phyloP scores from a whole-genome alignment of 331 rosid genomes.

The Telfairia occidentalis region DNA sequence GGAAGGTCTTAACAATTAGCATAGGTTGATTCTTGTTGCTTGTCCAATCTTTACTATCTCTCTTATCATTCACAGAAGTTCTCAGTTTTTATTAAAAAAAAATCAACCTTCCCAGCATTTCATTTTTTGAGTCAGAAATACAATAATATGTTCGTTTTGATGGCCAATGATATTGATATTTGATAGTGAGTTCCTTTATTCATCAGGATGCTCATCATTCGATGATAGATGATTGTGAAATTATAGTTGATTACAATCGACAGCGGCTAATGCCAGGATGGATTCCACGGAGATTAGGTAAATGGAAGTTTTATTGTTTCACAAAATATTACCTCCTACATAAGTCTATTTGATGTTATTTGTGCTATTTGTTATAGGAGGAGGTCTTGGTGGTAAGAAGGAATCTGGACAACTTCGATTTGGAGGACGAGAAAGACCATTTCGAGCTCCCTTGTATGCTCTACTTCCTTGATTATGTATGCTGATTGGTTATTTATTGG shows the following conservation, averaged over 20 bases:
- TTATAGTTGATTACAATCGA: conserved; percentile 75
- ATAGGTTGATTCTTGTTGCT: background rate
- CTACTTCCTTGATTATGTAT: background rate
- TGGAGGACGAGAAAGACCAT: conserved; percentile 94
- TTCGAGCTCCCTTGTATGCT: conserved; percentile 78
- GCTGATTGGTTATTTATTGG: conserved; percentile 8
- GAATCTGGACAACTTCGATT: conserved; percentile 97
- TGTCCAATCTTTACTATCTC: background rate
- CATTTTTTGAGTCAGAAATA: background rate
- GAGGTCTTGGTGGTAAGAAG: conserved; percentile 91
- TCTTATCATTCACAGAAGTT: background rate
- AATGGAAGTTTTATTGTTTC: conserved; percentile 23
- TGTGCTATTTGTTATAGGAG: conserved; percentile 38
- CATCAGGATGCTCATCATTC: conserved; percentile 84
- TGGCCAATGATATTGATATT: background rate
- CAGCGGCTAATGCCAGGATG: conserved; percentile 90
- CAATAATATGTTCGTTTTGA: background rate
- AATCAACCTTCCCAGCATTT: background rate
- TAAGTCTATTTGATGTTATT: conserved; percentile 10
- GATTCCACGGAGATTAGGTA: conserved; percentile 98
- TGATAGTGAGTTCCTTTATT: conserved; percentile 4
- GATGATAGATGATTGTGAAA: conserved; percentile 56
- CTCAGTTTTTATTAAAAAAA: background rate
- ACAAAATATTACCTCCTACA: conserved; percentile 2
- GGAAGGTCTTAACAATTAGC: background rate